phyloP scores from a whole-genome alignment of 441 rosid genomes.

The Cnidoscolus chayamansa region DNA sequence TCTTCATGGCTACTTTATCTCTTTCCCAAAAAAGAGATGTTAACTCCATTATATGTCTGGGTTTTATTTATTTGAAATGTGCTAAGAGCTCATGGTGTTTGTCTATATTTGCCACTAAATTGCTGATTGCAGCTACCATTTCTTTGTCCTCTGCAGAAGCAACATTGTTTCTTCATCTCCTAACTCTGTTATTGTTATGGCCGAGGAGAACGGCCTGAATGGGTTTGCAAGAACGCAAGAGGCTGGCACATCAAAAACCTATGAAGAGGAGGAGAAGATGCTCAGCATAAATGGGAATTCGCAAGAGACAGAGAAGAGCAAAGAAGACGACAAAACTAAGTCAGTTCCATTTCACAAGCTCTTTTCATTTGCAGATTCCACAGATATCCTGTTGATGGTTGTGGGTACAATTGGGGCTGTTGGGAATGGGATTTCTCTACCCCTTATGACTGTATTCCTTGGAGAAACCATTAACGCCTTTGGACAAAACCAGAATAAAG shows the following conservation, averaged over 20 bases:
- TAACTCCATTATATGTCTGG: background rate
- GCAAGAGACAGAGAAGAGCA: constrained; percentile 27
- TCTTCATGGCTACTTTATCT: constrained; percentile 1
- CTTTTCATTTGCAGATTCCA: constrained; percentile 57
- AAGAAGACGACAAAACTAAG: constrained; percentile 41
- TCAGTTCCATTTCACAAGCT: constrained; percentile 59
- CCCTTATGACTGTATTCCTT: constrained; percentile 57
- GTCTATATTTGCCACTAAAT: background rate
- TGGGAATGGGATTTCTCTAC: constrained; percentile 53
- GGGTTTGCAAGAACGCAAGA: constrained; percentile 25
- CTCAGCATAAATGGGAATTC: background rate
- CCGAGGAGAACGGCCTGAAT: constrained; percentile 26
- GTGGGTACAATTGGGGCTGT: constrained; percentile 53
- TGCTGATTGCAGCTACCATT: constrained; percentile 2
- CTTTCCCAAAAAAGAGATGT: background rate
- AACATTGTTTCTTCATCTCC: background rate
- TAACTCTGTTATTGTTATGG: constrained; percentile 18
- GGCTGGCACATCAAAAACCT: background rate
- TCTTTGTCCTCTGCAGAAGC: background rate
- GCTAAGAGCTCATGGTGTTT: background rate
- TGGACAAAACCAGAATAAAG: constrained; percentile 42
- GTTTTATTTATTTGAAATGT: background rate
- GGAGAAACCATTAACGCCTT: constrained; percentile 58
- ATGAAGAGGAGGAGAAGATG: background rate
- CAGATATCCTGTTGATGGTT: constrained; percentile 51